These are phyloP conservation scores for Zygotorulaspora chibaensis DNA, from an alignment of 805 yeast species.

Conservation along the genomic window DNA sequence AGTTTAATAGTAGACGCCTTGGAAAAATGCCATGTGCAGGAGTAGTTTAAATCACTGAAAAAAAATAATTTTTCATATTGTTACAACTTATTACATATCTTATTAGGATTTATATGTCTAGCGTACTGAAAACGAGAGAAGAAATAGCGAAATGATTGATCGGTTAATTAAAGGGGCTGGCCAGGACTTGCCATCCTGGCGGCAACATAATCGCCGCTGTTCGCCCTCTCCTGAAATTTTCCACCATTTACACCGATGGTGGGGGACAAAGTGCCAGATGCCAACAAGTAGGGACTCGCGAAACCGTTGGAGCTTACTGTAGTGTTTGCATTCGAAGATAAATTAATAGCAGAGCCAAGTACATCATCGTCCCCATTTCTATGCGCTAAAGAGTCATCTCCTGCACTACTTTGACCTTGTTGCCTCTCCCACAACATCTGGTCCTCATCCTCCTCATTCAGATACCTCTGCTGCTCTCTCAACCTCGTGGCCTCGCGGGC, in stretches of 20 bases:
- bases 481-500: conserved; percentile 70
- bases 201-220: conserved; percentile 6
- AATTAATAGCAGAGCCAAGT: conserved; percentile 11
- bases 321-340: conserved; percentile 20
- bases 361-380: conserved; percentile 22
- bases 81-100: conserved; percentile 8
- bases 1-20: conserved; percentile 82
- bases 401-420: conserved; percentile 16
- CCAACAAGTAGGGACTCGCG: conserved; percentile 63
- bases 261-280: conserved; percentile 59
- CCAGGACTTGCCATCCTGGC: background rate
- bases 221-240: conserved; percentile 8
- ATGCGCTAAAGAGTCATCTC: conserved; percentile 9
- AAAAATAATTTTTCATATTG: background rate
- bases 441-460: conserved; percentile 30
- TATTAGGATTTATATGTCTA: conserved; percentile 4
- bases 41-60: conserved; percentile 11
- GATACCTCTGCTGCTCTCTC: conserved; percentile 42
- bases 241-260: conserved; percentile 25
- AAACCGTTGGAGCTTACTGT: conserved; percentile 43
- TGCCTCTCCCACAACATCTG: conserved; percentile 32
- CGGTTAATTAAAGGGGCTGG: background rate
- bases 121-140: background rate
- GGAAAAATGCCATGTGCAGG: conserved; percentile 44
- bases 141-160: background rate